Conservation (phyloP, 2,329 filamentous ascomycete species). For the Albifimbria verrucaria region DNA sequence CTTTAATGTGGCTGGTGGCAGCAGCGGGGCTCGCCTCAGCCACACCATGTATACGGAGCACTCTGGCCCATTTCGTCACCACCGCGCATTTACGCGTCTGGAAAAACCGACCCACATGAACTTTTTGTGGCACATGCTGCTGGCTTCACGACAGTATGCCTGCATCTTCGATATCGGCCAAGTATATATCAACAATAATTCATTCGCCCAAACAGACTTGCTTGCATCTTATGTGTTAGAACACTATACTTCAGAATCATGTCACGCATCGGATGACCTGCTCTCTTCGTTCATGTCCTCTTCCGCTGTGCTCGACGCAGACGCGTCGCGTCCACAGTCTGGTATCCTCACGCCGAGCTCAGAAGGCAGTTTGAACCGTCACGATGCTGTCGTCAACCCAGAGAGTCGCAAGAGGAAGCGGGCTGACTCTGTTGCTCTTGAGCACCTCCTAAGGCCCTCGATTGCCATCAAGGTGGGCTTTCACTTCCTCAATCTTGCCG, state of each 20-base stretch:
- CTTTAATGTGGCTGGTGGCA: too few relatives aligned
- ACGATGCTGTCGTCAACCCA: constrained; percentile 24
- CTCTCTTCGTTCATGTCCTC: constrained; percentile 27
- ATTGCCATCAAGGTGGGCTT: constrained; percentile 49
- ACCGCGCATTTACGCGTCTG: too few relatives aligned
- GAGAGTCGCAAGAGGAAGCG: constrained; percentile 32
- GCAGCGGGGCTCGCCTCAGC: too few relatives aligned
- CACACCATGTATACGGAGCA: too few relatives aligned
- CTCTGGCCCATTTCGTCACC: too few relatives aligned
- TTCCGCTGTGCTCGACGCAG: constrained; percentile 28
- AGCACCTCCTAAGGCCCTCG: constrained; percentile 48
- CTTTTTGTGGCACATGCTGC: neutral
- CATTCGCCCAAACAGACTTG: neutral
- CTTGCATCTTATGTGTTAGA: too few relatives aligned
- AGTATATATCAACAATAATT: neutral
- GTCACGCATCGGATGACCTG: constrained; percentile 13
- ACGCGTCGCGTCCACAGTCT: constrained; percentile 48
- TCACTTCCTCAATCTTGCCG: neutral
- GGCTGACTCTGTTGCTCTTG: constrained; percentile 38
- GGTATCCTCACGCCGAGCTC: constrained; percentile 39
- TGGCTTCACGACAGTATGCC: neutral
- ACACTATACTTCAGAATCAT: constrained; percentile 8
- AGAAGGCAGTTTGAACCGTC: constrained; percentile 34
- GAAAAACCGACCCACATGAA: neutral
- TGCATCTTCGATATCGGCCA: neutral